These are phyloP conservation scores for Trametes punicea DNA, from an alignment of 768 basidiomycete genomes.

Conservation along the genomic window DNA sequence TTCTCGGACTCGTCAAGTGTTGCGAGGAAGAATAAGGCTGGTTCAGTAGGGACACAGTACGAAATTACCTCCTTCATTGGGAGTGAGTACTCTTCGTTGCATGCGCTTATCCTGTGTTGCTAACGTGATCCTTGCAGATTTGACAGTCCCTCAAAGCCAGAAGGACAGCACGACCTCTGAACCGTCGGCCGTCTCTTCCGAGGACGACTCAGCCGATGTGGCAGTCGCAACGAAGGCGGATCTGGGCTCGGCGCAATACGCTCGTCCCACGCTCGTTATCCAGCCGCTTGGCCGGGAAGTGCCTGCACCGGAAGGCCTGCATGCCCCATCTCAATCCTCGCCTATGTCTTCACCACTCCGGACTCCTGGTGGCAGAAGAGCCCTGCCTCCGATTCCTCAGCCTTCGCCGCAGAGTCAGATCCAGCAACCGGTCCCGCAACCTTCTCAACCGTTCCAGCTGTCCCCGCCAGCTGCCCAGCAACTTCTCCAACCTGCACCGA, in stretches of 20 bases:
- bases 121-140: constrained; percentile 25
- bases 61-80: constrained; percentile 77
- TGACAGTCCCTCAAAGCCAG: constrained; percentile 31
- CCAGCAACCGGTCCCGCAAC: background rate
- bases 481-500: no score
- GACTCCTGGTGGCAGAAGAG: background rate
- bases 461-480: no score
- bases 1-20: constrained; percentile 20
- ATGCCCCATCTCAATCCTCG: background rate
- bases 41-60: constrained; percentile 54
- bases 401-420: background rate
- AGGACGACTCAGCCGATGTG: constrained; percentile 3
- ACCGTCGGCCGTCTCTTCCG: background rate
- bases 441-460: no score
- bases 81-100: constrained; percentile 30
- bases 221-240: background rate
- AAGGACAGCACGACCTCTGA: constrained; percentile 17
- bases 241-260: background rate
- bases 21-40: constrained; percentile 23
- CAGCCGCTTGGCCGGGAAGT: background rate
- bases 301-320: background rate
- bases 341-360: background rate
- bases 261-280: constrained; percentile 12
- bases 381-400: constrained; percentile 3
- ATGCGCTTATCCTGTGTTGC: background rate